Conservation (phyloP, 228 moss, liverwort and hornwort species). For the Sphagnum fallax region DNA sequence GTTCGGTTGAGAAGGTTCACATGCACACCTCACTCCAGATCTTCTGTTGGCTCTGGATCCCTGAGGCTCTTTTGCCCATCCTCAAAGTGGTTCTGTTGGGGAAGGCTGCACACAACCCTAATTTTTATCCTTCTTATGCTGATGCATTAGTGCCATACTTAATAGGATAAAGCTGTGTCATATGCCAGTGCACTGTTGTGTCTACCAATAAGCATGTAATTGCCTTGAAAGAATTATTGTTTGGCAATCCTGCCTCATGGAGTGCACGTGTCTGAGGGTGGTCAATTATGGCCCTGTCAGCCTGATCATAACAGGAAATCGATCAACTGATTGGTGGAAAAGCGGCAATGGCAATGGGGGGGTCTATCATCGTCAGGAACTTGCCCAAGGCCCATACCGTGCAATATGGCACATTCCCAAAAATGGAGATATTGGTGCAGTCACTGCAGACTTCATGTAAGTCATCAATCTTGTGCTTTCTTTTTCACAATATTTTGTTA, state of each 20-base stretch:
- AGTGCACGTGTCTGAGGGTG: too few relatives aligned
- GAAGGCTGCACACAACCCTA: neutral
- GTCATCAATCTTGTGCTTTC: slow-evolving; percentile 1
- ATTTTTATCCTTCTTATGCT: neutral
- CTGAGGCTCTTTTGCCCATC: neutral
- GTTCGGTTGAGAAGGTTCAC: too few relatives aligned
- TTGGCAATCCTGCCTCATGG: too few relatives aligned
- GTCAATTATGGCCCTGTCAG: slow-evolving; percentile 19
- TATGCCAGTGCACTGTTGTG: neutral
- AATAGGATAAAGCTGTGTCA: neutral
- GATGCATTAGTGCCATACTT: neutral
- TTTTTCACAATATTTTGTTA: neutral
- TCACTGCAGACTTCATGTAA: slow-evolving; percentile 83
- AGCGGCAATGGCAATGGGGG: slow-evolving; percentile 41
- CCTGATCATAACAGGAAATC: slow-evolving; percentile 81
- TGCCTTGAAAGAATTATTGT: too few relatives aligned
- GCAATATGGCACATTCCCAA: slow-evolving; percentile 87
- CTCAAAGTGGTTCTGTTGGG: too few relatives aligned
- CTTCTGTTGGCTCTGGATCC: neutral
- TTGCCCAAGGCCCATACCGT: slow-evolving; percentile 90
- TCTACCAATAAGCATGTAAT: too few relatives aligned
- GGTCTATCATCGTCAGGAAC: slow-evolving; percentile 82
- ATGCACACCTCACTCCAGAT: too few relatives aligned
- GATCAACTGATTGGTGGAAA: slow-evolving; percentile 95
- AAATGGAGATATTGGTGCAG: slow-evolving; percentile 57